Conservation (phyloP, 2,329 filamentous ascomycete genomes). For the Neurospora crassa region DNA sequence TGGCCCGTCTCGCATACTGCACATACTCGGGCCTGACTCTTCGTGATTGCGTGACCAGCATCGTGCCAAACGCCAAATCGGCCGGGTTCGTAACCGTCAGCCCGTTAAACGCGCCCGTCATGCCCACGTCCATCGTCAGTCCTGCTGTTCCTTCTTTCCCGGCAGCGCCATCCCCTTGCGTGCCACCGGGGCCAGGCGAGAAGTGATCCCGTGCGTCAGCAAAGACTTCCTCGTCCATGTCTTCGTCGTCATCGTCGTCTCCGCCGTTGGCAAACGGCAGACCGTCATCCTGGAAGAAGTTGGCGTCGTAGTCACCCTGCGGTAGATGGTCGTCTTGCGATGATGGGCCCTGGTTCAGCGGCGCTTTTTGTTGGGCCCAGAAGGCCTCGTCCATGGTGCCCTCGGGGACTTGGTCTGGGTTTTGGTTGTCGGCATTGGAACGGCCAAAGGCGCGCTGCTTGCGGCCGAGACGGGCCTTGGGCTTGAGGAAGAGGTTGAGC, state of each 20-base stretch:
- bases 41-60: conserved; percentile 55
- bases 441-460: conserved; percentile 40
- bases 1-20: conserved; percentile 59
- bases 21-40: conserved; percentile 58
- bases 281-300: conserved; percentile 91
- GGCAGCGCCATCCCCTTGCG: conserved; percentile 32
- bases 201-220: conserved; percentile 74
- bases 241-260: conserved; percentile 58
- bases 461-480: conserved; percentile 73
- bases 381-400: conserved; percentile 91
- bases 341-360: conserved; percentile 15
- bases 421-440: conserved; percentile 27
- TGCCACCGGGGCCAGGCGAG: conserved; percentile 52
- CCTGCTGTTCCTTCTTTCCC: conserved; percentile 25
- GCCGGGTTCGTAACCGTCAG: conserved; percentile 35
- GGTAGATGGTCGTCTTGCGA: conserved; percentile 27
- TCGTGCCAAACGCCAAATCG: conserved; percentile 50
- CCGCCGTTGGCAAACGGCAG: conserved; percentile 54
- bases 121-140: conserved; percentile 37
- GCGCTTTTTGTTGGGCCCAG: conserved; percentile 70
- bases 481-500: conserved; percentile 85
- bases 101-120: conserved; percentile 33
- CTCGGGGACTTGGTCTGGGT: conserved; percentile 47
- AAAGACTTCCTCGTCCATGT: conserved; percentile 48
- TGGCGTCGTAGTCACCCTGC: conserved; percentile 82